Base-by-base conservation (phyloP, 75 land plant genomes). In the Cunninghamia lanceolata region DNA sequence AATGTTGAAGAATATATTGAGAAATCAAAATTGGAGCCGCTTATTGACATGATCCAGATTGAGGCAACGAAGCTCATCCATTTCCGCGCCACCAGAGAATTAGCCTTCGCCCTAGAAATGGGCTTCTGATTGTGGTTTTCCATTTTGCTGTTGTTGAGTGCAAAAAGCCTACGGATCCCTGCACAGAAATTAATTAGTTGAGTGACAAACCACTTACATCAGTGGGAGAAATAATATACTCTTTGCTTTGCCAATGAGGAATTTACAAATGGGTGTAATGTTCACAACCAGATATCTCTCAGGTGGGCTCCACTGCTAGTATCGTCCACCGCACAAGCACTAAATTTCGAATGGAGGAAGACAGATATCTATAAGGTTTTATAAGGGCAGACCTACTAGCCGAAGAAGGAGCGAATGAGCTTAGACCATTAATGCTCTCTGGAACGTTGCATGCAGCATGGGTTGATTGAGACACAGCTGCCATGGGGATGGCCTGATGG, bases 1-100 rank as follows among this genome's bases (percentile, higher is more conserved):
- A 96, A 91, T 54, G 91, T 90, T 16, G 95, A 90, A 0, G 99
- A 98, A 89, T 97, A 97, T 56, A 93, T 95, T 5, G 99, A 90
- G 59, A 96, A 96, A 54, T 92, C 93, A n/a, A 88, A 83, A 85
- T 97, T 96, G 13, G 94, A 89, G 30, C 98, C 99, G n/a, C 94
- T 92, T 13, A 94, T 89, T 16, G 96, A 85, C 86, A 95, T 96
- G n/a, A 97, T 87, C 99, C 99, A 97, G 38, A 96, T 96, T 16
- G 92, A 88, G 0, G 92, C 93, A 43, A 97, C 92, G 32, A 97
- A 87, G 71, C 95, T 97, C 59, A 95, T 87, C 98, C 97, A 97
- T 80, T 80, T 80, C 82, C n/a, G 82, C 9, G 42, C 82, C 30
- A n/a, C 50, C 16, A 45, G 10, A 3, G 15, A 38, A 8, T 39